phyloP scores from a whole-genome alignment of 441 rosid genomes.

The Pelargonium fulgidum region DNA sequence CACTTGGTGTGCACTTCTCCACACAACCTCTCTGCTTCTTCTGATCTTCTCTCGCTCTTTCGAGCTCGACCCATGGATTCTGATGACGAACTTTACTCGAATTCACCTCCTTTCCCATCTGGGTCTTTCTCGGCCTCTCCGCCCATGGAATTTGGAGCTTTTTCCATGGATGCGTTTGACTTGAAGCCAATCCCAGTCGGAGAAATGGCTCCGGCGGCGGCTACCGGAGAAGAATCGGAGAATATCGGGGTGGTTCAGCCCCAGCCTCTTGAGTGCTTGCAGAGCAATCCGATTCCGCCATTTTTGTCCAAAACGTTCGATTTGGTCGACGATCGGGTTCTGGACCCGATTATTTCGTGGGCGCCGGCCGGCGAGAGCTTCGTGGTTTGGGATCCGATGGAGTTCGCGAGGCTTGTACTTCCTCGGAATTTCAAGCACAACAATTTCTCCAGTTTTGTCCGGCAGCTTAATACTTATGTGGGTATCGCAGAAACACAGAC shows the following conservation, averaged over 20 bases:
- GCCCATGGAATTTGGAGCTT: too few species aligned
- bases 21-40: not conserved
- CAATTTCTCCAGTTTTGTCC: constrained; percentile 71
- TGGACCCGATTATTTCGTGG: constrained; percentile 62
- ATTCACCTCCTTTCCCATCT: not conserved
- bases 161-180: not conserved
- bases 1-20: not conserved
- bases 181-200: constrained; percentile 9
- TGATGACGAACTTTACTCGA: not conserved
- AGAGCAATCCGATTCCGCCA: constrained; percentile 56
- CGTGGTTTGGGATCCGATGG: constrained; percentile 62
- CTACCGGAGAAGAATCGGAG: not conserved
- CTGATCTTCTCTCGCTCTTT: not conserved
- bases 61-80: not conserved
- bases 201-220: not conserved
- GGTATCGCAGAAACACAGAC: constrained; percentile 40
- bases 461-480: constrained; percentile 79
- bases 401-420: constrained; percentile 49
- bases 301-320: constrained; percentile 60
- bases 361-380: constrained; percentile 51
- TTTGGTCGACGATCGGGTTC: constrained; percentile 45
- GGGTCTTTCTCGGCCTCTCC: not conserved
- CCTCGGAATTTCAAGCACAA: constrained; percentile 66
- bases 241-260: constrained; percentile 26
- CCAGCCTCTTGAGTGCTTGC: constrained; percentile 51